Evolutionary conservation across 2,329 filamentous ascomycete species (phyloP).

Genomic region (Furcasterigmium furcatum): DNA sequence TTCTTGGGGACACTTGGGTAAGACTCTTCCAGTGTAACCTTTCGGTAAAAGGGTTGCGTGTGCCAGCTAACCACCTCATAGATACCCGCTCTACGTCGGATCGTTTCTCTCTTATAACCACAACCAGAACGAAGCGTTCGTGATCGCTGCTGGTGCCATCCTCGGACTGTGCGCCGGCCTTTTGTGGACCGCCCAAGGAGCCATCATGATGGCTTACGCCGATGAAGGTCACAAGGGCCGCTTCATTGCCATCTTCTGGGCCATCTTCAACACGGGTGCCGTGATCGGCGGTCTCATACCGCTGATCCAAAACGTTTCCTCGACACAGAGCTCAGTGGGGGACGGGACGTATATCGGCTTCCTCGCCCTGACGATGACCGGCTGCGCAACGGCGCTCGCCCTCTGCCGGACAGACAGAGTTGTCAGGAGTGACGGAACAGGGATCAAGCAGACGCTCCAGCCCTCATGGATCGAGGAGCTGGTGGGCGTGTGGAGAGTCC

Average conservation of each 20-base stretch:
- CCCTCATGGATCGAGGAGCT: neutral
- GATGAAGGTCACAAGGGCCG: slow-evolving; percentile 37
- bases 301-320: slow-evolving; percentile 40
- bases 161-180: slow-evolving; percentile 42
- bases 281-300: slow-evolving; percentile 38
- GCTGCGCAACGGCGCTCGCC: slow-evolving; percentile 42
- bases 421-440: slow-evolving; percentile 9
- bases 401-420: slow-evolving; percentile 44
- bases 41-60: slow-evolving; percentile 40
- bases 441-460: neutral
- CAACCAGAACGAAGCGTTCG: slow-evolving; percentile 34
- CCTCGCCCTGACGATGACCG: slow-evolving; percentile 43
- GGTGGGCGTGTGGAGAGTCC: neutral
- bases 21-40: slow-evolving; percentile 37
- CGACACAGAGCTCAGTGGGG: slow-evolving; percentile 37
- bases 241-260: slow-evolving; percentile 39
- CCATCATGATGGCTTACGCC: slow-evolving; percentile 45
- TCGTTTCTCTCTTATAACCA: slow-evolving; percentile 34
- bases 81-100: slow-evolving; percentile 37
- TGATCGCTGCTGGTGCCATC: slow-evolving; percentile 39
- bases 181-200: slow-evolving; percentile 42
- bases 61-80: slow-evolving; percentile 26
- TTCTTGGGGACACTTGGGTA: slow-evolving; percentile 43
- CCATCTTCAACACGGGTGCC: slow-evolving; percentile 42
- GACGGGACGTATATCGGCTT: slow-evolving; percentile 48